phyloP scores from a whole-genome alignment of 805 yeast genomes.

The Isabelozyma gotoi region DNA sequence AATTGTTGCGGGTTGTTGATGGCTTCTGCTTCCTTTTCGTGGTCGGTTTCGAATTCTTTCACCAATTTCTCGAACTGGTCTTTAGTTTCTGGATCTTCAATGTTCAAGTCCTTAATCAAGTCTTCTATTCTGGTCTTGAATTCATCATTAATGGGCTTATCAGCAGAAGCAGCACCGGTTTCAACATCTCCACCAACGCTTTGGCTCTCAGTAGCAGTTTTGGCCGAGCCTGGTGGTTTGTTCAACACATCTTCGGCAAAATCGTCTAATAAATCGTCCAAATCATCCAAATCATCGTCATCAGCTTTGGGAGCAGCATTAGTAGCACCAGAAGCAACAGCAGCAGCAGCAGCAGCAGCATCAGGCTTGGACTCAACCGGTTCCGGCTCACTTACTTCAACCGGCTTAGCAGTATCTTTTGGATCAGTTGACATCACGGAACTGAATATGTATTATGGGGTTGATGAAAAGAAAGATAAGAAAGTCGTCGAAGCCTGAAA shows the following conservation, averaged over 20 bases:
- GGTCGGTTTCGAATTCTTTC: slow-evolving; percentile 38
- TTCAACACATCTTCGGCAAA: slow-evolving; percentile 70
- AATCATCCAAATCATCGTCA: slow-evolving; percentile 63
- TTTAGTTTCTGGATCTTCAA: slow-evolving; percentile 53
- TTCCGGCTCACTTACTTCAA: too few species aligned
- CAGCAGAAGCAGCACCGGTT: slow-evolving; percentile 14
- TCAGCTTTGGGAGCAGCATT: slow-evolving; percentile 4
- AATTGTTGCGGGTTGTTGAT: slow-evolving; percentile 44
- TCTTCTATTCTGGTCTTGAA: slow-evolving; percentile 37
- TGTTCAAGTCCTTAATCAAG: slow-evolving; percentile 46
- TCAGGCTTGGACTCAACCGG: neutral
- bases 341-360: neutral
- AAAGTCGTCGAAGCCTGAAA: neutral
- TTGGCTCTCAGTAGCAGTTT: slow-evolving; percentile 14
- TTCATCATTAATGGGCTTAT: slow-evolving; percentile 31
- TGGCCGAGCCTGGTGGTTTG: slow-evolving; percentile 55
- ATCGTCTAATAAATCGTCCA: slow-evolving; percentile 84
- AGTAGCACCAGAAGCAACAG: neutral
- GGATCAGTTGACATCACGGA: neutral
- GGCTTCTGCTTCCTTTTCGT: slow-evolving; percentile 26
- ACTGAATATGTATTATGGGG: too few species aligned
- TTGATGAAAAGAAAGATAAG: neutral
- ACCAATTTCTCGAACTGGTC: slow-evolving; percentile 50
- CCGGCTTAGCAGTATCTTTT: neutral
- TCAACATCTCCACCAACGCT: slow-evolving; percentile 10